phyloP scores from a whole-genome alignment of 805 yeast species.

The Tetrapisispora nanseiensis region DNA sequence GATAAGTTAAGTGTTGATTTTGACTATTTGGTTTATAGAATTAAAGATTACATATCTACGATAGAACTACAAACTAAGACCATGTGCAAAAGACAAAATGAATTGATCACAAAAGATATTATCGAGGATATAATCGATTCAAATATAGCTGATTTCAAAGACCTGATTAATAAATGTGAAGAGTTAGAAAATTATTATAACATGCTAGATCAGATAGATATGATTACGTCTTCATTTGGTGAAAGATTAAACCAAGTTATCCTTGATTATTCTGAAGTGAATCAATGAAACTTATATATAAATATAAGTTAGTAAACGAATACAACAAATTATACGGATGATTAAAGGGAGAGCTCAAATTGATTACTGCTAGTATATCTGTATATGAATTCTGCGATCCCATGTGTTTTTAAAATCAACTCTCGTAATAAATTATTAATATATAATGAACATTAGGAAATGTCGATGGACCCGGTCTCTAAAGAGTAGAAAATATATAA shows the following conservation, averaged over 20 bases:
- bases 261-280: neutral
- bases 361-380: too few species aligned
- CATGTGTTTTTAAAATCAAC: too few species aligned
- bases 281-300: neutral
- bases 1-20: slow-evolving; percentile 49
- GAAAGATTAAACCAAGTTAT: slow-evolving; percentile 19
- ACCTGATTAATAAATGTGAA: slow-evolving; percentile 36
- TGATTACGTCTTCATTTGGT: slow-evolving; percentile 33
- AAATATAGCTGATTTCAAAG: slow-evolving; percentile 34
- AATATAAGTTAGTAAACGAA: too few species aligned
- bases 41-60: slow-evolving; percentile 44
- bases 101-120: slow-evolving; percentile 19
- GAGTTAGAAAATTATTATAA: slow-evolving; percentile 43
- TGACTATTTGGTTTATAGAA: slow-evolving; percentile 56
- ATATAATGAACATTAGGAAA: too few species aligned
- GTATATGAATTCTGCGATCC: too few species aligned
- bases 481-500: too few species aligned
- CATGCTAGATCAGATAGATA: slow-evolving; percentile 43
- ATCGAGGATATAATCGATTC: slow-evolving; percentile 29
- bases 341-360: too few species aligned
- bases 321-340: too few species aligned
- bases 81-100: slow-evolving; percentile 19
- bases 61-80: slow-evolving; percentile 36
- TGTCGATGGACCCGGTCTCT: too few species aligned
- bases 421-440: too few species aligned